Percentiles rank a stretch among this genome's conserved stretches.
Conservation (phyloP, 2,329 filamentous ascomycete species). For the Alternaria infectoria region DNA sequence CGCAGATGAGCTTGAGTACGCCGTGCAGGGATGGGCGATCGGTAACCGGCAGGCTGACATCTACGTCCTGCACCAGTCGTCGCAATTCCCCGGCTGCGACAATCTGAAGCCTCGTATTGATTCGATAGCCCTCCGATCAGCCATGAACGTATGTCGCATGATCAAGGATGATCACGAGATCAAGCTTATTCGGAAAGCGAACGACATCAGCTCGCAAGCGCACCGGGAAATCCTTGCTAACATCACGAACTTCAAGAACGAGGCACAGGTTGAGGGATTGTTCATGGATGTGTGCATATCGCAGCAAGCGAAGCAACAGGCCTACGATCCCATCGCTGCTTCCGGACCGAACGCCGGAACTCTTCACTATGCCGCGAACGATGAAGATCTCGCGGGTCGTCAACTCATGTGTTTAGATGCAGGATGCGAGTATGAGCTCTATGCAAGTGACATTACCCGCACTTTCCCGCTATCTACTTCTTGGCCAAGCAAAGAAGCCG, state of each 20-base stretch:
- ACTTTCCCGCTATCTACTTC: constrained; percentile 79
- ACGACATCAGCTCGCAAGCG: constrained; percentile 77
- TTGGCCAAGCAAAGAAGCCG: constrained; percentile 71
- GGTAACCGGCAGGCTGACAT: constrained; percentile 27
- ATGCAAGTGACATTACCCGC: constrained; percentile 88
- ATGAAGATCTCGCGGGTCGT: constrained; percentile 71
- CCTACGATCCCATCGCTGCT: constrained; percentile 89
- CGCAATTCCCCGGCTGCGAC: constrained; percentile 21
- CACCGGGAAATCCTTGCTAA: constrained; percentile 74
- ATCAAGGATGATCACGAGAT: constrained; percentile 87
- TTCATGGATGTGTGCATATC: constrained; percentile 77
- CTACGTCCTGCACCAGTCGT: constrained; percentile 46
- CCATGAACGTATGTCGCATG: constrained; percentile 80
- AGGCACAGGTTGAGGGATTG: constrained; percentile 81
- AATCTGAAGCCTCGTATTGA: constrained; percentile 24
- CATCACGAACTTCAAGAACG: constrained; percentile 70
- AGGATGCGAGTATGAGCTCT: constrained; percentile 82
- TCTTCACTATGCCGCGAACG: constrained; percentile 85
- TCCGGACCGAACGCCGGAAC: constrained; percentile 82
- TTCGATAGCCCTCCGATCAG: constrained; percentile 62
- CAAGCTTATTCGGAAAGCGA: constrained; percentile 78
- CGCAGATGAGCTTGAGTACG: constrained; percentile 39
- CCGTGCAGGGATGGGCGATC: constrained; percentile 40
- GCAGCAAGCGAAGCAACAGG: constrained; percentile 75
- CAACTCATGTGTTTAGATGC: constrained; percentile 86